Evolutionary conservation across 2,329 filamentous ascomycete species (phyloP), one percentile per base, ranked within the genome.

Genomic region (Fusarium gaditjirri): DNA sequence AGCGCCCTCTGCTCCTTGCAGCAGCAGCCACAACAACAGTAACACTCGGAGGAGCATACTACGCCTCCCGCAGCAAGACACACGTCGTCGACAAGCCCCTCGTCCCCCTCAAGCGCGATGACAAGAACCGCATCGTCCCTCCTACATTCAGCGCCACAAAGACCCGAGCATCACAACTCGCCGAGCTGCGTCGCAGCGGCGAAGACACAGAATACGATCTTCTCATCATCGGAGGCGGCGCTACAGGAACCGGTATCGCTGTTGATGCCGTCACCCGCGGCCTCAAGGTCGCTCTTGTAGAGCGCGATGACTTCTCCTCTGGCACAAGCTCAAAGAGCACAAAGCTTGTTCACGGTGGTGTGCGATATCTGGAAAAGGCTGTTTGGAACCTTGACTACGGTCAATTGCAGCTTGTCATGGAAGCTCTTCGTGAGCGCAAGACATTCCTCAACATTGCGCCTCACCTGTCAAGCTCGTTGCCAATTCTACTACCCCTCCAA

Each of bases 251-350:
- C 10, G 93, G 93, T 29, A 94, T 96, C 76, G 93, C 93, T 17
- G 87, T 96, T 49, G 93, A 96, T 81, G 93, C 93, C 39, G 92
- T 90, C 27, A 95, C 93, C 5, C 88, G 93, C 74, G 93, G 93
- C 4, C 84, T 95, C 76, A 93, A 91, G 82, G 93, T 96, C 65
- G 93, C 93, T 17, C 83, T 95, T 55, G 92, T 96, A 21, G 93
- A 96, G 83, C 87, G 93, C 69, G 93, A 95, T 80, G 93, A 96
- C 82, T 96, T 95, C 80, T 91, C 91, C 75, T 88, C 91, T 70
- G 93, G 93, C 35, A 95, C 93, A 43, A 94, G 92, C 84, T 94
- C 92, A 81, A 95, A 95, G 85, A 94, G 92, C 83, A 96, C 93
- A 53, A 96, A 96, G 83, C 86, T 96, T 58, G 93, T 96, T 23